Conservation (phyloP, 805 yeast species). For the Hanseniaspora guilliermondii region DNA sequence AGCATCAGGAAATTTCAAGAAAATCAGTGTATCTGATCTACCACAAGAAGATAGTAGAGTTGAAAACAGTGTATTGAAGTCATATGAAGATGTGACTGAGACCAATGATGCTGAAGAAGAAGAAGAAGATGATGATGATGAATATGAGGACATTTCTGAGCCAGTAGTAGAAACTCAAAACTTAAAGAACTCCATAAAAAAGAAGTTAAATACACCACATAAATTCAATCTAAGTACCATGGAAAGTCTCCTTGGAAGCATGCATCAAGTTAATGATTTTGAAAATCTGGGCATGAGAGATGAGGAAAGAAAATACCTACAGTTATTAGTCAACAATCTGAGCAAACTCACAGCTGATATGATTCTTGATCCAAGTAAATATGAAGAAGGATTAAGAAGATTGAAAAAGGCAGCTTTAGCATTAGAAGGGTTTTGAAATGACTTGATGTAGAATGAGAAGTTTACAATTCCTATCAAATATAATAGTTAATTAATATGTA, state of each 20-base stretch:
- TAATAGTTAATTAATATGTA: too few species aligned
- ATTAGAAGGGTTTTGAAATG: slow-evolving; percentile 57
- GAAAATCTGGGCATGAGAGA: slow-evolving; percentile 58
- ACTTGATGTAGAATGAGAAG: background rate
- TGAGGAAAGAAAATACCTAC: slow-evolving; percentile 67
- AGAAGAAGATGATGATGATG: slow-evolving; percentile 9
- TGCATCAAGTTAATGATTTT: slow-evolving; percentile 37
- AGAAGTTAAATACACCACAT: slow-evolving; percentile 25
- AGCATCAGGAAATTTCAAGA: background rate
- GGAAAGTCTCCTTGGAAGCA: background rate
- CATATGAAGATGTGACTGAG: background rate
- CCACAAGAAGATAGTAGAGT: background rate
- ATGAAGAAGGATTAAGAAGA: slow-evolving; percentile 67
- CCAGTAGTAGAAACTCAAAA: background rate
- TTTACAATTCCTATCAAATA: too few species aligned
- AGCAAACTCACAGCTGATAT: slow-evolving; percentile 81
- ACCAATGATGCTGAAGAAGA: background rate
- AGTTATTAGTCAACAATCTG: slow-evolving; percentile 73
- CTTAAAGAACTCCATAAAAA: background rate
- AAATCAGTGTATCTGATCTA: background rate
- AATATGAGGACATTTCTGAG: slow-evolving; percentile 4
- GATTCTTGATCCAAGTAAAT: slow-evolving; percentile 71
- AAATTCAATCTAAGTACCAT: background rate
- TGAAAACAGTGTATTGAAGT: background rate
- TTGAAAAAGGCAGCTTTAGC: slow-evolving; percentile 73